Conservation (phyloP, 352 stramenopile genomes). For the Pilasporangium apinafurcum region DNA sequence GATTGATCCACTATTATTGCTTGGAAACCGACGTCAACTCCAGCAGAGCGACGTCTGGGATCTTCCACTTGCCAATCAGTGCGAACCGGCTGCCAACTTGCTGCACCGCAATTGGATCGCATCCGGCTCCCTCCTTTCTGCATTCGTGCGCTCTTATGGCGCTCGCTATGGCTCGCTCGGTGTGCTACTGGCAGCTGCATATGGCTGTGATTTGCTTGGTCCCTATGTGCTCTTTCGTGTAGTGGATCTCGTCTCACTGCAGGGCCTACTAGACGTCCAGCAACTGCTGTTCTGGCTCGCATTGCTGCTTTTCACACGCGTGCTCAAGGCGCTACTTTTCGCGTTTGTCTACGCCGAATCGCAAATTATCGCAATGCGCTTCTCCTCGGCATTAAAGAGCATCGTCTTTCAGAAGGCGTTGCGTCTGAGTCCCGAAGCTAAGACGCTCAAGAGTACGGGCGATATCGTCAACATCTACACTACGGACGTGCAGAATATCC, state of each 20-base stretch:
- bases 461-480: conserved; percentile 55
- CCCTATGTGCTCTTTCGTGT: conserved; percentile 62
- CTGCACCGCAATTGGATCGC: conserved; percentile 56
- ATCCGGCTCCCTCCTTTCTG: conserved; percentile 40
- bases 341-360: conserved; percentile 56
- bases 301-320: conserved; percentile 45
- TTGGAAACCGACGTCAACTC: conserved; percentile 21
- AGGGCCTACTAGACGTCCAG: conserved; percentile 14
- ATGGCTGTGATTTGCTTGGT: conserved; percentile 48
- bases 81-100: conserved; percentile 35
- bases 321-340: conserved; percentile 60
- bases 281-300: conserved; percentile 53
- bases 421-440: conserved; percentile 24
- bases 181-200: conserved; percentile 26
- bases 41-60: conserved; percentile 52
- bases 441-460: conserved; percentile 25
- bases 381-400: conserved; percentile 62
- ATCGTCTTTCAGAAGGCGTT: conserved; percentile 72
- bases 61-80: conserved; percentile 28
- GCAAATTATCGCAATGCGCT: conserved; percentile 52
- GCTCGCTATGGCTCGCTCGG: conserved; percentile 36
- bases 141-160: conserved; percentile 47
- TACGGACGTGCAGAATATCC: conserved; percentile 49
- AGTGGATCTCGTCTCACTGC: conserved; percentile 36
- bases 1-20: conserved; percentile 30